These are phyloP conservation scores for Ustanciosporium gigantosporum DNA, from an alignment of 1,284 basidiomycete genomes.

Conservation along the genomic window DNA sequence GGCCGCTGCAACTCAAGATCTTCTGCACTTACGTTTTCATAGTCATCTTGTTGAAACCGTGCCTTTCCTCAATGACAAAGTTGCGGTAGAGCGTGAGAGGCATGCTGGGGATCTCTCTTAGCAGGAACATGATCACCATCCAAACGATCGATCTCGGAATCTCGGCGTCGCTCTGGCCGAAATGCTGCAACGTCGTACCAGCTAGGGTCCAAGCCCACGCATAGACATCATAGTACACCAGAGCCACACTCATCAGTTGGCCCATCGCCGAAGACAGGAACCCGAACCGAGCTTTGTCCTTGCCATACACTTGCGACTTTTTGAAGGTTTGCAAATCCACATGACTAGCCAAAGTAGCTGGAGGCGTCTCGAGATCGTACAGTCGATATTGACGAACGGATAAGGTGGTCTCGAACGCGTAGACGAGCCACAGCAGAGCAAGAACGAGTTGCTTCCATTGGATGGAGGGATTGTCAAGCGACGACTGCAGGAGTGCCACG, in stretches of 20 bases:
- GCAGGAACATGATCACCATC: constrained; percentile 54
- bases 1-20: too few relatives aligned
- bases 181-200: constrained; percentile 63
- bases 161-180: constrained; percentile 62
- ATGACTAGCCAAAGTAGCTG: constrained; percentile 73
- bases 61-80: constrained; percentile 90
- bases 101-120: constrained; percentile 67
- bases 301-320: constrained; percentile 88
- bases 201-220: constrained; percentile 75
- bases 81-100: constrained; percentile 77
- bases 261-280: constrained; percentile 75
- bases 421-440: constrained; percentile 75
- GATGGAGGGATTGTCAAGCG: constrained; percentile 63
- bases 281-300: constrained; percentile 85
- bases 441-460: constrained; percentile 76
- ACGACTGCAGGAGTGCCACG: constrained; percentile 21
- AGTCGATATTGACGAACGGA: constrained; percentile 84
- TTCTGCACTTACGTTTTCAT: constrained; percentile 58
- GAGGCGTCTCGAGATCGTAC: constrained; percentile 78
- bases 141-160: constrained; percentile 84
- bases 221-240: constrained; percentile 78
- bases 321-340: constrained; percentile 75
- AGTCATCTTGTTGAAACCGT: constrained; percentile 96
- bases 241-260: constrained; percentile 71
- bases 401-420: constrained; percentile 79